phyloP scores from a whole-genome alignment of 2,329 filamentous ascomycete genomes.

The Colletotrichum sp. region DNA sequence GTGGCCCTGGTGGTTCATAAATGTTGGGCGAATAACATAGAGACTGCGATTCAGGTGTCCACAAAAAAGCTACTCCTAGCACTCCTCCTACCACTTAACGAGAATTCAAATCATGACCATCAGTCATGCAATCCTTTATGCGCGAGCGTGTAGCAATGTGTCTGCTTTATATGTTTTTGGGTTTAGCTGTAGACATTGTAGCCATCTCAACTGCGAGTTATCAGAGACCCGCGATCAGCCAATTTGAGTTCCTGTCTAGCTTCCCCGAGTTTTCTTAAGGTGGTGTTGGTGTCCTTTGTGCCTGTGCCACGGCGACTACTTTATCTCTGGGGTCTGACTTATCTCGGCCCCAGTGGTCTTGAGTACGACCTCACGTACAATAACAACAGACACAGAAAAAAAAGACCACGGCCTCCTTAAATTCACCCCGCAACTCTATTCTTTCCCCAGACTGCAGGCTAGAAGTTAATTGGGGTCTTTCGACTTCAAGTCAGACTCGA shows the following conservation, averaged over 20 bases:
- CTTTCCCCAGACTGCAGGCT: background rate
- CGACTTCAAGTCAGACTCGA: background rate
- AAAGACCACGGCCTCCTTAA: background rate
- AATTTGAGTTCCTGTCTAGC: background rate
- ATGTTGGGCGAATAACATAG: constrained; percentile 5
- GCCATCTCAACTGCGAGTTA: background rate
- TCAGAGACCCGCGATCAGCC: background rate
- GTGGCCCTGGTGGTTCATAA: constrained; percentile 85
- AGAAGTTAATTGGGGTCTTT: background rate
- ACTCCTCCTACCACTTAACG: constrained; percentile 2
- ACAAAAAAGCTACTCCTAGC: background rate
- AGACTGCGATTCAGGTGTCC: background rate
- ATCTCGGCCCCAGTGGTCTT: background rate
- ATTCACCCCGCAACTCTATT: background rate
- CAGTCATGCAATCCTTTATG: constrained; percentile 1
- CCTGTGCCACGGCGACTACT: background rate
- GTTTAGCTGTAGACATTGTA: background rate
- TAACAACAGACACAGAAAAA: background rate
- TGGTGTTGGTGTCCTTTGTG: background rate
- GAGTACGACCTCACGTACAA: background rate
- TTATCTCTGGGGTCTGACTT: background rate
- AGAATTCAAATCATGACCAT: constrained; percentile 15
- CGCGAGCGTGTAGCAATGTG: background rate
- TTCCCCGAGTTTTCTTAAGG: background rate
- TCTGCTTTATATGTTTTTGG: background rate